These are phyloP conservation scores for Trichosporon inkin DNA, from an alignment of 1,284 basidiomycete genomes.

Conservation along the genomic window DNA sequence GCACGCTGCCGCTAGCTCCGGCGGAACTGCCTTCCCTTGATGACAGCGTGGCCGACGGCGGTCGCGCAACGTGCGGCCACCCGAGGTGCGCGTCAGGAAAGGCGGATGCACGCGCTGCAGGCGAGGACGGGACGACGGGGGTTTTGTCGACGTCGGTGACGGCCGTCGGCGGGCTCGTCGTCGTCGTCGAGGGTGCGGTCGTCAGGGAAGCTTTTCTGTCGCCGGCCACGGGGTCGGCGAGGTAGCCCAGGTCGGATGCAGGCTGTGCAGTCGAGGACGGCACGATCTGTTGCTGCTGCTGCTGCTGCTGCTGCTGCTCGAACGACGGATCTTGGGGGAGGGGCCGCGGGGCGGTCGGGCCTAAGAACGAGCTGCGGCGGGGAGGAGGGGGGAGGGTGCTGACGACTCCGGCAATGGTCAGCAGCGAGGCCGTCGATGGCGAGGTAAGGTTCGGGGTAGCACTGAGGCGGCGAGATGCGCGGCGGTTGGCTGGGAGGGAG, in stretches of 20 bases:
- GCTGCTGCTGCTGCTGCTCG: too few species aligned
- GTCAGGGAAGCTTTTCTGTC: background rate
- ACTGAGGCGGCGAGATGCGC: too few species aligned
- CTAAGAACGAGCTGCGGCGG: too few species aligned
- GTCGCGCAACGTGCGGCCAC: conserved; percentile 4
- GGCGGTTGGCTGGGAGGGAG: too few species aligned
- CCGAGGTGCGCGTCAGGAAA: conserved; percentile 1
- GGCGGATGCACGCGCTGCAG: background rate
- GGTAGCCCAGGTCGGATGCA: background rate
- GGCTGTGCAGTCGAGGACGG: background rate
- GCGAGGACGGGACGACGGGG: conserved; percentile 5
- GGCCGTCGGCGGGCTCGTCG: background rate
- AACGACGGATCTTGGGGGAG: too few species aligned
- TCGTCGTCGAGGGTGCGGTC: background rate
- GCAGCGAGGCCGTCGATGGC: too few species aligned
- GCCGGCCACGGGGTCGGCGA: background rate
- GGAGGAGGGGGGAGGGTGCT: too few species aligned
- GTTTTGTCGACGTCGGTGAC: conserved; percentile 2
- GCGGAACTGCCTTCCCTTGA: background rate
- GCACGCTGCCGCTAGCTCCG: conserved; percentile 1
- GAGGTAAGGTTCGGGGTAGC: too few species aligned
- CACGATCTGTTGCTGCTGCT: background rate
- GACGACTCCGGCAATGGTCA: too few species aligned
- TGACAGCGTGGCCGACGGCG: background rate
- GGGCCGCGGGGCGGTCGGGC: too few species aligned